Evolutionary conservation across 805 yeast species (phyloP).

Genomic region (Ogataea minuta): DNA sequence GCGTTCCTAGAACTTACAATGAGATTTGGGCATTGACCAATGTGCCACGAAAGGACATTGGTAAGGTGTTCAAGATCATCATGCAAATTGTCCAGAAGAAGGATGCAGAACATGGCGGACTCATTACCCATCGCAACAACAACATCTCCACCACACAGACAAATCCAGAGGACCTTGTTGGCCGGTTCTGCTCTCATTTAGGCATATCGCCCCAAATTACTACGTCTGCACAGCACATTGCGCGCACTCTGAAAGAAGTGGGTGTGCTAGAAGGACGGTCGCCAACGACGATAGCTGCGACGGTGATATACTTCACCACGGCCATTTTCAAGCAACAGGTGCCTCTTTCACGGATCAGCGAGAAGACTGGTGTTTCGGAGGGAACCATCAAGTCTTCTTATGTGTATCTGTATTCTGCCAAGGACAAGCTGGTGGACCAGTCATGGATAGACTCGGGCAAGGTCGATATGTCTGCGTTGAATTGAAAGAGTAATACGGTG

Average conservation of each 20-base stretch:
- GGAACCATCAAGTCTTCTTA: conserved; percentile 95
- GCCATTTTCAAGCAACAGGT: conserved; percentile 79
- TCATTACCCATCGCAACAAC: conserved; percentile 45
- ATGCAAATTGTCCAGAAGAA: conserved; percentile 54
- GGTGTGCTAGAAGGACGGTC: conserved; percentile 96
- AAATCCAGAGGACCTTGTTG: conserved; percentile 88
- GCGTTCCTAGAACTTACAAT: conserved; percentile 90
- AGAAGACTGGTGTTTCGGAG: conserved; percentile 92
- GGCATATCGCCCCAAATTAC: conserved; percentile 83
- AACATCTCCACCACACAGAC: conserved; percentile 75
- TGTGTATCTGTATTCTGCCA: conserved; percentile 74
- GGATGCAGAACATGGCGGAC: conserved; percentile 45
- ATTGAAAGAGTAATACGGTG: not conserved
- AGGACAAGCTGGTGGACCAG: conserved; percentile 70
- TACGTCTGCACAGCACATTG: conserved; percentile 90
- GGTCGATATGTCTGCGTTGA: conserved; percentile 39
- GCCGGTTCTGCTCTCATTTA: conserved; percentile 93
- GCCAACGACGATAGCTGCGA: conserved; percentile 96
- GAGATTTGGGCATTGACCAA: conserved; percentile 94
- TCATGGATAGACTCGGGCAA: conserved; percentile 71
- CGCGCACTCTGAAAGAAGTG: conserved; percentile 82
- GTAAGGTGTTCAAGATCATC: conserved; percentile 84
- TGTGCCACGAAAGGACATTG: conserved; percentile 93
- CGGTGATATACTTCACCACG: conserved; percentile 92
- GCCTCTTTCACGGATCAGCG: conserved; percentile 79